Percentiles rank a stretch among this genome's conserved stretches.
Conservation (phyloP, 495 filamentous ascomycete genomes). For the Xanthoparmelia taractica region DNA sequence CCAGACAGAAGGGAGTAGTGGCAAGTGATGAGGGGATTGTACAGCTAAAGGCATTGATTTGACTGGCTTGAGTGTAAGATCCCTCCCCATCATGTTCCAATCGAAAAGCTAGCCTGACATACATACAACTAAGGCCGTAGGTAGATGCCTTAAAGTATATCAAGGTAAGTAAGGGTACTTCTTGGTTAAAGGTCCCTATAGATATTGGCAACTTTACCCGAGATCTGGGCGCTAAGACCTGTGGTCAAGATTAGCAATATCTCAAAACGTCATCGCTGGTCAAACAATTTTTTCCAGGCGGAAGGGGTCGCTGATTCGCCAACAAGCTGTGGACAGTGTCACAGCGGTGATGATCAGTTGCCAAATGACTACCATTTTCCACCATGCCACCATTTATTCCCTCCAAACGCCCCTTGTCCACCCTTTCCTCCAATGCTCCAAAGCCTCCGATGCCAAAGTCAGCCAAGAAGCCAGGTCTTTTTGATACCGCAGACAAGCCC, state of each 20-base stretch:
- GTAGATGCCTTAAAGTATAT: too few species aligned
- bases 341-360: neutral
- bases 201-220: too few species aligned
- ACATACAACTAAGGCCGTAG: too few species aligned
- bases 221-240: too few species aligned
- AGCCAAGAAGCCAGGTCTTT: constrained; percentile 49
- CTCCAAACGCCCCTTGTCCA: constrained; percentile 38
- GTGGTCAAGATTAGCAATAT: neutral
- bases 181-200: too few species aligned
- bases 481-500: constrained; percentile 57
- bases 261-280: neutral
- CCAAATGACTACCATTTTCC: neutral
- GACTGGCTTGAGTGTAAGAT: too few species aligned
- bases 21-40: too few species aligned
- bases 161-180: too few species aligned
- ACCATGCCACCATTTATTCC: constrained; percentile 48
- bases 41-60: too few species aligned
- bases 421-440: constrained; percentile 12
- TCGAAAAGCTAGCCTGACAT: too few species aligned
- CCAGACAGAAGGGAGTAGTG: too few species aligned
- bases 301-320: neutral
- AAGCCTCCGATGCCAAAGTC: constrained; percentile 14
- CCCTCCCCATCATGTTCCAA: too few species aligned
- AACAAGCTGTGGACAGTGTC: neutral
- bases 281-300: neutral